Evolutionary conservation across 1,139 yeast genomes (phyloP), one percentile per base, ranked within the genome.

Genomic region (Sugiyamaella xylanicola): DNA sequence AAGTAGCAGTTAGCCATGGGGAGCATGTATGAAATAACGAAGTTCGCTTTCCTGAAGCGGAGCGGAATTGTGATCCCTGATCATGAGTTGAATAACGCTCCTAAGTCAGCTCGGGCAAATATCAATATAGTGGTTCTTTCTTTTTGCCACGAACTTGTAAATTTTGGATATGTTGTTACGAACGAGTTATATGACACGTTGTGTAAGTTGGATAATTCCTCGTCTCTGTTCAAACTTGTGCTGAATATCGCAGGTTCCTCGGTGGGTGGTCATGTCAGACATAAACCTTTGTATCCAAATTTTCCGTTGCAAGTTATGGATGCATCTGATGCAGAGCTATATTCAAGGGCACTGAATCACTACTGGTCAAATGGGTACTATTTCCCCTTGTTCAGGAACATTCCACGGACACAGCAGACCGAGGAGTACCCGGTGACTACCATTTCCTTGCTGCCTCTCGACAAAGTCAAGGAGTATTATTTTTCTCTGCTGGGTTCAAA

Each of bases 221-320:
- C 35, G 5, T 22, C 41, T 21, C 32, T 11, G 22, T 39, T 16
- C 9, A 16, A 21, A 2, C 27, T 7, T 13, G 19, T 54, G 11
- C 22, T 45, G 48, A 13, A 35, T 4, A 43, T 48, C 13, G 56
- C 54, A 3, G 35, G 29, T 20, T 36, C 27, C 2, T 35, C 50
- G 2, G 43, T 35, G 4, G 56, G 54, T 15, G 51, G 44, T 4
- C 37, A 43, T 42, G 54, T 19, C 5, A 17, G n/a, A 4, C 51
- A 48, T 27, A 27, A 29, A n/a, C 27, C 48, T n/a, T 22, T 54
- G 20, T 54, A 49, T 29, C 54, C 54, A n/a, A 54, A 54, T 46
- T 54, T 54, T 29, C 54, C 56, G 1, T 36, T 39, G 20, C 50
- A 53, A 41, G 56, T 54, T 9, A 54, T 54, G 54, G 54, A 48